Evolutionary conservation across 176 grass and related monocot species (phyloP).

Genomic region (Oryza brachyantha): DNA sequence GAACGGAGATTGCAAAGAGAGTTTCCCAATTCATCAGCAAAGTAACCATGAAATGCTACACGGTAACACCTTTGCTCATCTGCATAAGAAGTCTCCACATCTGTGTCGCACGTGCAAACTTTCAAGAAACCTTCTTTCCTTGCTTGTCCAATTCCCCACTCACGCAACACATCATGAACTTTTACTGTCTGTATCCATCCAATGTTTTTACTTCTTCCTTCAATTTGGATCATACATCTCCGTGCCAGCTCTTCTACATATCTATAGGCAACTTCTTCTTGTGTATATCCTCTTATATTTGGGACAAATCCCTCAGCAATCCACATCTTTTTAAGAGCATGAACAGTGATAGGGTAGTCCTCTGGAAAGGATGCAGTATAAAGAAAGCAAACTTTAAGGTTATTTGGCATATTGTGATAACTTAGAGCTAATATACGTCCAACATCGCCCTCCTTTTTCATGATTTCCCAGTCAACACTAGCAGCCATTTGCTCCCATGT

Average conservation of each 20-base stretch:
- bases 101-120: neutral
- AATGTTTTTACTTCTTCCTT: neutral
- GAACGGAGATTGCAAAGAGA: neutral
- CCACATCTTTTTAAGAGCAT: too few species aligned
- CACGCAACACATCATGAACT: slow-evolving; percentile 9
- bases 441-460: too few species aligned
- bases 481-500: too few species aligned
- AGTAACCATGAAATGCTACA: neutral
- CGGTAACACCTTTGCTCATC: neutral
- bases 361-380: too few species aligned
- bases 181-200: neutral
- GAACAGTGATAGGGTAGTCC: too few species aligned
- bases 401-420: too few species aligned
- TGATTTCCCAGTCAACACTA: too few species aligned
- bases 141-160: neutral
- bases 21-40: neutral
- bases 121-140: slow-evolving; percentile 5
- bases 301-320: too few species aligned
- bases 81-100: neutral
- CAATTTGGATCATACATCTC: slow-evolving; percentile 17
- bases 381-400: too few species aligned
- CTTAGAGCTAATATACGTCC: too few species aligned
- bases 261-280: too few species aligned
- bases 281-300: too few species aligned
- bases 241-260: neutral